These are phyloP conservation scores for Starmerella sirachaensis DNA, from an alignment of 805 yeast species.

Conservation along the genomic window DNA sequence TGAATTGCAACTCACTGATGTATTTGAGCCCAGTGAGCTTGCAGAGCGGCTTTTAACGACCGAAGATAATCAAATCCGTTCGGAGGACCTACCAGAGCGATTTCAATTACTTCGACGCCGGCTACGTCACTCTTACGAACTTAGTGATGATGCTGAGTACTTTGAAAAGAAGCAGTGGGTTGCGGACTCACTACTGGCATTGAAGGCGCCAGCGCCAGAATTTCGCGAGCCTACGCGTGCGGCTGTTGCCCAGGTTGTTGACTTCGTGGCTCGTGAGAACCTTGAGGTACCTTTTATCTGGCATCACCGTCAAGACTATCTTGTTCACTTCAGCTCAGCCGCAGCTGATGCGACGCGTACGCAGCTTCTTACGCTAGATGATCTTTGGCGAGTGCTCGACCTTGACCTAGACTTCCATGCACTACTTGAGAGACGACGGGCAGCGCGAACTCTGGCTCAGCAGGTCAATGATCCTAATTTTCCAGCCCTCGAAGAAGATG, in stretches of 20 bases:
- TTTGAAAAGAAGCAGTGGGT: slow-evolving; percentile 71
- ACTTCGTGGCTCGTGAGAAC: slow-evolving; percentile 64
- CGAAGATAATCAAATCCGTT: slow-evolving; percentile 76
- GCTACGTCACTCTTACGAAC: slow-evolving; percentile 50
- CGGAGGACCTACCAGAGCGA: slow-evolving; percentile 84
- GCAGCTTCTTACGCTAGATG: slow-evolving; percentile 48
- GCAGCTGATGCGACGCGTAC: slow-evolving; percentile 35
- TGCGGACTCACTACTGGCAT: slow-evolving; percentile 46
- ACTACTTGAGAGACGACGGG: slow-evolving; percentile 57
- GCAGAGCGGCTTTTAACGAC: slow-evolving; percentile 85
- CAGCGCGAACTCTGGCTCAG: slow-evolving; percentile 39
- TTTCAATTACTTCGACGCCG: slow-evolving; percentile 64
- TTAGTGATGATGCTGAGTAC: slow-evolving; percentile 52
- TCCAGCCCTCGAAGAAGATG: neutral
- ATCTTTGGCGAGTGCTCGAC: slow-evolving; percentile 80
- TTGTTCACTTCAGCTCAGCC: slow-evolving; percentile 39
- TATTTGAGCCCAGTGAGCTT: slow-evolving; percentile 88
- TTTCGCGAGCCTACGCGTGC: slow-evolving; percentile 37
- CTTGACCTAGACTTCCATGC: slow-evolving; percentile 84
- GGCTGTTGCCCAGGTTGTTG: slow-evolving; percentile 57
- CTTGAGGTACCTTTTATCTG: slow-evolving; percentile 91
- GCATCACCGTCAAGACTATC: slow-evolving; percentile 87
- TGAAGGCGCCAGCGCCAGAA: slow-evolving; percentile 38
- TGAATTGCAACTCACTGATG: slow-evolving; percentile 59
- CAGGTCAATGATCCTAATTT: slow-evolving; percentile 24